Base-by-base conservation (phyloP, 768 basidiomycete genomes). In the Phanerochaete carnosa region DNA sequence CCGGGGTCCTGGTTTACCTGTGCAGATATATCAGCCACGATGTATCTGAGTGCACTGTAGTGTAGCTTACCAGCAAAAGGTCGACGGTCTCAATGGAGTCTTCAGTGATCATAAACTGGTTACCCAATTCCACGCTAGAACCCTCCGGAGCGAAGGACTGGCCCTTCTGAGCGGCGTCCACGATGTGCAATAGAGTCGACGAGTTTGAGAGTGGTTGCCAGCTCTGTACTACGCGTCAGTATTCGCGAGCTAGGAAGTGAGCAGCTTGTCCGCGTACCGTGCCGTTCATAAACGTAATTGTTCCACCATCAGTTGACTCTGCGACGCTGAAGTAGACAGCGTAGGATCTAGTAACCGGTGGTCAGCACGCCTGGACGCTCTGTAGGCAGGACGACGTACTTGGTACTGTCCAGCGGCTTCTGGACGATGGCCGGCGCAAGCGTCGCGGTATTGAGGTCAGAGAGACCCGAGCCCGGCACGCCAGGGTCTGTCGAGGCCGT, bases 1-100 rank as follows among this genome's bases (percentile, higher is more conserved):
- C 70, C 69, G 58, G 71, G 70, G 66, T 70, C 73, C 45, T 66
- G 39, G 47, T 70, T 69, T 53, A 68, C 45, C 62, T 63, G 23
- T 19, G 3, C 33, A 51, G 26, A 29, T 23, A 25, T 3, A 26
- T 29, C 8, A 47, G 25, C 16, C 8, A 15, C 11, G 49, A 29
- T 26, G 3, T 47, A 15, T 15, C n/a, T 13, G 46, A 8, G 22
- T 3, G 49, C 6, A 51, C 9, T 16, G 6, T 15, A 28, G 26
- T 15, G n/a, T 13, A 29, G 59, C 62, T 3, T n/a, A 63, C 67
- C 29, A 70, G 64, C 47, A 68, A 43, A 55, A 70, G 62, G 46
- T 70, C 66, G 25, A 68, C 69, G 8, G 64, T 63, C 54, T 66
- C 63, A 32, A 57, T 50, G 45, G 66, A 62, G 54, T 68, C 59